Base-by-base conservation (phyloP, 169 alveolate genomes). In the Besnoitia besnoiti region DNA sequence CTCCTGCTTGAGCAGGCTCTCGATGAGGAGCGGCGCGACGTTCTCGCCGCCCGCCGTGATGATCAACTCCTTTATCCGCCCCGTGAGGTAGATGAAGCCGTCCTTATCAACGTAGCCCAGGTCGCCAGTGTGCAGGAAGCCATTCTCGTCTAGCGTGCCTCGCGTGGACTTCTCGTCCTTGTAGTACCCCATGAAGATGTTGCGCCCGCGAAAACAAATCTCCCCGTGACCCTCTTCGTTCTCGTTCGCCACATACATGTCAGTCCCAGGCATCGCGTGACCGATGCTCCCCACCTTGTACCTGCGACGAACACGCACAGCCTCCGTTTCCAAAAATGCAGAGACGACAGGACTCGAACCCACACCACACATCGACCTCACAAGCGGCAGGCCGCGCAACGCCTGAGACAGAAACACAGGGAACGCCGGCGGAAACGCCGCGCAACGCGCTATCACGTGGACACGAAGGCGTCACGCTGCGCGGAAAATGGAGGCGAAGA, bases 21-120 rank as follows among this genome's bases (percentile, higher is more conserved):
- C 98, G 40, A 97, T 96, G 47, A 95, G 89, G 35, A 97, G 95
- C 8, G 98, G 98, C 30, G 98, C 96, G 37, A 97, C 96, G 92
- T 97, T 97, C 93, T 97, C 98, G 46, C 98, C 98, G 51, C 98
- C 98, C 39, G 98, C 97, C 0, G 98, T 97, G 50, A 97, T 96
- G 59, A 97, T 94, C 40, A 97, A 89, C 90, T 97, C 98, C 93
- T 97, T 97, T 47, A 93, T 92, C 75, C 98, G 91, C 44, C 98
- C 98, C 12, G 97, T 95, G 73, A 97, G 95, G 67, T 39, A 80
- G 62, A 96, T 46, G 87, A 93, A 85, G 19, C 91, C 98, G 33
- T 94, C 92, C 44, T 89, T 67, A 89, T 97, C 98, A 37, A 95
- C 49, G 40, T 89, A 89, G 8, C 99, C 99, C 16, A 96, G 92